Conservation (phyloP, 495 filamentous ascomycete species). For the Annulohypoxylon nitens region DNA sequence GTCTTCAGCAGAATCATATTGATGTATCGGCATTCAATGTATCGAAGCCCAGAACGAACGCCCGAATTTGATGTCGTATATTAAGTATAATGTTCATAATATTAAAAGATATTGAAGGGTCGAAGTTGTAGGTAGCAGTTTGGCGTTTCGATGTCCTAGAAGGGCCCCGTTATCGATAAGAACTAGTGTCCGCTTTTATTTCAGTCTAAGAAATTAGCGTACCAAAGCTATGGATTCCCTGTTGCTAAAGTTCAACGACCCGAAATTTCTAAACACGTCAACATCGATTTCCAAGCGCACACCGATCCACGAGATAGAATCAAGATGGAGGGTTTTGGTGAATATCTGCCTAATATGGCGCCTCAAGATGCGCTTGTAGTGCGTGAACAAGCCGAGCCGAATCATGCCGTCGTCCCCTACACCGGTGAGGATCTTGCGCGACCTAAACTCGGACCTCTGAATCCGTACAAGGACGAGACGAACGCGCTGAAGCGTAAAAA, state of each 20-base stretch:
- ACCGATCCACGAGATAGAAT: conserved; percentile 10
- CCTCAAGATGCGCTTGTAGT: conserved; percentile 67
- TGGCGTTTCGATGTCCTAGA: no score
- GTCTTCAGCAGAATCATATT: no score
- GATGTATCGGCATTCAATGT: no score
- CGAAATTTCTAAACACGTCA: conserved; percentile 27
- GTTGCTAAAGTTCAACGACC: background rate
- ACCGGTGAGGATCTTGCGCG: conserved; percentile 75
- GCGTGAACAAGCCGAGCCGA: conserved; percentile 61
- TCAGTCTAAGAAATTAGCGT: background rate
- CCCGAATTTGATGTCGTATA: no score
- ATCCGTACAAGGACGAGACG: conserved; percentile 79
- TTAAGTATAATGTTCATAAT: no score
- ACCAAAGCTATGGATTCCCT: background rate
- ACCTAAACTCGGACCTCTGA: conserved; percentile 77
- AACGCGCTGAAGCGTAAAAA: conserved; percentile 82
- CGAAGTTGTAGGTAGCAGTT: no score
- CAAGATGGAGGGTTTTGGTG: conserved; percentile 68
- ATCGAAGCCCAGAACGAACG: no score
- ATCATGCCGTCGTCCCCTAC: conserved; percentile 74
- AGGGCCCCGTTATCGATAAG: no score
- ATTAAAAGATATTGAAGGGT: no score
- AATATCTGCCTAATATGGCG: conserved; percentile 70
- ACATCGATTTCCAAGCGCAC: conserved; percentile 8
- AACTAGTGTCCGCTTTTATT: no score